These are phyloP conservation scores for Zymoseptoria crescenta DNA, from an alignment of 2,329 filamentous ascomycete species.

Conservation along the genomic window DNA sequence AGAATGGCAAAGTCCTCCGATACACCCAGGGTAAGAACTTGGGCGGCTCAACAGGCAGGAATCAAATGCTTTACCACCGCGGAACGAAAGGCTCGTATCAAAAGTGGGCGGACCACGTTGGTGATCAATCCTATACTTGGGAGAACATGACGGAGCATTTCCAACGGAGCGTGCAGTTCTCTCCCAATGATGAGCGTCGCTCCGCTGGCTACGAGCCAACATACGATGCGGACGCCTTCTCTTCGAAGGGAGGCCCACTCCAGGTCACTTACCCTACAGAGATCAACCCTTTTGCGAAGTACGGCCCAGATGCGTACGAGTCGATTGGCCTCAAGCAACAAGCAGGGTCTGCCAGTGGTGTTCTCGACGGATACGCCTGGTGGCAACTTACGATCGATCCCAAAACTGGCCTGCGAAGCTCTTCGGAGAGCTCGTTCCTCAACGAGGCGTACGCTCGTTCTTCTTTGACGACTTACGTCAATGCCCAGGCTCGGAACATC, in stretches of 20 bases:
- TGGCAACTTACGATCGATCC: slow-evolving; percentile 28
- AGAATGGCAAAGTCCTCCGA: slow-evolving; percentile 14
- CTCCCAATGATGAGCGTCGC: slow-evolving; percentile 5
- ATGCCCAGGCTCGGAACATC: slow-evolving; percentile 28
- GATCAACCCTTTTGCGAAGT: slow-evolving; percentile 24
- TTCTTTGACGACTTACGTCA: slow-evolving; percentile 26
- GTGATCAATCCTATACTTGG: slow-evolving; percentile 51
- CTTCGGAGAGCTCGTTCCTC: slow-evolving; percentile 24
- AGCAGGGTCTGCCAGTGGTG: slow-evolving; percentile 23
- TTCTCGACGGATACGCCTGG: slow-evolving; percentile 16
- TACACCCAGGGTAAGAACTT: slow-evolving; percentile 25
- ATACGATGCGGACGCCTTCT: slow-evolving; percentile 10
- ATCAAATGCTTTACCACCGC: slow-evolving; percentile 24
- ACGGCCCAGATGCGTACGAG: slow-evolving; percentile 20
- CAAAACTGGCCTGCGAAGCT: slow-evolving; percentile 17
- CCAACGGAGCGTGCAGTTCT: slow-evolving; percentile 25
- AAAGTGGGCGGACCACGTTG: slow-evolving; percentile 45
- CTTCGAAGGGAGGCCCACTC: slow-evolving; percentile 23
- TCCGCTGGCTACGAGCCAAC: slow-evolving; percentile 9
- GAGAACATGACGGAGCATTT: slow-evolving; percentile 53
- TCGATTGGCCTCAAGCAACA: slow-evolving; percentile 22
- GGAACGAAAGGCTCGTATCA: slow-evolving; percentile 27
- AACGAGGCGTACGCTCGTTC: slow-evolving; percentile 10
- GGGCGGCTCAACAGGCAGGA: slow-evolving; percentile 22
- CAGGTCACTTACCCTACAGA: slow-evolving; percentile 28